These are phyloP conservation scores for Aureobasidium sp. DNA, from an alignment of 2,329 filamentous ascomycete genomes.

Conservation along the genomic window DNA sequence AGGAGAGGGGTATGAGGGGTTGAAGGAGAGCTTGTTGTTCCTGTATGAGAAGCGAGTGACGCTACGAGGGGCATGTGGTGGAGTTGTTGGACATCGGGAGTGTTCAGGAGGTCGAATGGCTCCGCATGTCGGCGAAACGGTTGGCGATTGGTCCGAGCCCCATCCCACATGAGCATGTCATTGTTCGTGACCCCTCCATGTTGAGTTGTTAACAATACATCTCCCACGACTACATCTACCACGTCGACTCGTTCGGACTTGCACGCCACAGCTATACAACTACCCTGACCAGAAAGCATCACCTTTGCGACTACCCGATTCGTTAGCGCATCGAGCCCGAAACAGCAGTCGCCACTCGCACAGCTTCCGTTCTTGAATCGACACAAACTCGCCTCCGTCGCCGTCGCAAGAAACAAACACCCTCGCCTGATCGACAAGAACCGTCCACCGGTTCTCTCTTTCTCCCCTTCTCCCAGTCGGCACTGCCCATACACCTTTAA, in stretches of 20 bases:
- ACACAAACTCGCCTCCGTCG: not conserved
- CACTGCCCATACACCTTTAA: slow-evolving; percentile 64
- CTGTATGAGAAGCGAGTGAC: not conserved
- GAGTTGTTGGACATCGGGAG: slow-evolving; percentile 1
- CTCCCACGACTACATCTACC: not conserved
- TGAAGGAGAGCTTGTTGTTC: not conserved
- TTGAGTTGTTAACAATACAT: not conserved
- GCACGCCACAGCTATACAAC: not conserved
- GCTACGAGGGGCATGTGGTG: not conserved
- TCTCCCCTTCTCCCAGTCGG: slow-evolving; percentile 26
- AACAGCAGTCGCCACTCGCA: slow-evolving; percentile 9
- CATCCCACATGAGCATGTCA: slow-evolving; percentile 1
- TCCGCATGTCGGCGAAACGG: not conserved
- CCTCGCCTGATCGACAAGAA: not conserved
- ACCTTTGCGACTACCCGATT: not conserved
- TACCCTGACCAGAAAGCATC: not conserved
- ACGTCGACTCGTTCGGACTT: not conserved
- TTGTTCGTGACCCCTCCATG: slow-evolving; percentile 9
- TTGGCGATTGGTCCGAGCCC: slow-evolving; percentile 5
- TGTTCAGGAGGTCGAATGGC: not conserved
- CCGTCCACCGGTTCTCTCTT: not conserved
- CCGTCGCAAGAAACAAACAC: not conserved
- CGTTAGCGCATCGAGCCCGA: not conserved
- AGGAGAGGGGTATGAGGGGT: not conserved
- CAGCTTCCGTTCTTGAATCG: not conserved